Evolutionary conservation across 371 early-diverging fungal genomes (phyloP), one percentile per base, ranked within the genome.

Genomic region (Chytridiales sp.): DNA sequence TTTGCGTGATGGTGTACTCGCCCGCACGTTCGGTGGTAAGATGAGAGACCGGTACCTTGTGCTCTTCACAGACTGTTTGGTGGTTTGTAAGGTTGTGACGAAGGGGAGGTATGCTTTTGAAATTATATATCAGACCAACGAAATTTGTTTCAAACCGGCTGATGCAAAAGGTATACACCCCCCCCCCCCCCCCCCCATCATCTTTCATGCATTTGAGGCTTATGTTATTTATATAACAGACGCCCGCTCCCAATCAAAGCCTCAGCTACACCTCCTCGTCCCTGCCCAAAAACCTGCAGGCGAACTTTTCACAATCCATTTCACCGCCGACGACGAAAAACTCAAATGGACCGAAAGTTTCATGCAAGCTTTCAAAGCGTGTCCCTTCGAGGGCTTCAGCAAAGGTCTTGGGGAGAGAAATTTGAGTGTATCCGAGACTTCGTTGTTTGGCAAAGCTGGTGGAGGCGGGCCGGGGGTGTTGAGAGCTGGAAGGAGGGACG

Each of bases 21-120:
- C 56, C 19, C 36, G 64, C 6, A 44, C 70, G 2, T 13, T 43
- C 6, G 49, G 51, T 17, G 70, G 72, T 26, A 77, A 76, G 46
- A 36, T 68, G 13, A 72, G 72, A 38, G 80, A 80, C 30, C 62
- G 76, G 32, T 70, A 67, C 55, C 46, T 75, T 2, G 31, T 72
- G 9, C 52, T 77, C 6, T 74, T 72, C 54, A 64, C 62, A 29
- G 80, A 80, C 31, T 53, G 60, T 32, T 43, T 77, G 31, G 26
- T 80, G 31, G 65, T 77, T 4, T 77, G 74, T 51, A 72, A 78
- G 48, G 51, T 59, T 3, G 41, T 57, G 4, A 29, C 46, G 24
- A 72, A 71, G 26, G 66, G 66, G 34, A 43, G 55, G 24, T 76
- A 76, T 46, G 39, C 61, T 31, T 49, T 76, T 22, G 79, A 79